Percentiles rank a stretch among this genome's conserved stretches.
These are phyloP conservation scores for Tetracentron sinense DNA, from an alignment of 164 flowering plant genomes.

Conservation along the genomic window DNA sequence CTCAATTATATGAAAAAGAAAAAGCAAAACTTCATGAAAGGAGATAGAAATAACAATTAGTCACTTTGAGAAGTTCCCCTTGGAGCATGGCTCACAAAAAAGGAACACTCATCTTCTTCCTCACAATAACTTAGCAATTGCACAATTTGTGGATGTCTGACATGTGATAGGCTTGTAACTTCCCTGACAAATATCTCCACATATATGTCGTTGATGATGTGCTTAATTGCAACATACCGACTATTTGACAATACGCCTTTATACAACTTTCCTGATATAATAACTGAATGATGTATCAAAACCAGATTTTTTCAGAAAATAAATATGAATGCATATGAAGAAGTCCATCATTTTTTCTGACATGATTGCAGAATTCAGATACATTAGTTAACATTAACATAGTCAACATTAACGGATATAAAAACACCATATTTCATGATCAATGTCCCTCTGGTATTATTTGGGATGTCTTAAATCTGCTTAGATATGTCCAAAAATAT, in stretches of 20 bases:
- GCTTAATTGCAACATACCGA: slow-evolving; percentile 58
- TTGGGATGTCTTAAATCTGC: too few relatives aligned
- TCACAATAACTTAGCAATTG: slow-evolving; percentile 54
- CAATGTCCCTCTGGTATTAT: neutral
- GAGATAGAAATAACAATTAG: slow-evolving; percentile 42
- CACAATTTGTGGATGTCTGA: slow-evolving; percentile 70
- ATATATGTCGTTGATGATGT: slow-evolving; percentile 51
- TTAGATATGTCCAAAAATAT: neutral
- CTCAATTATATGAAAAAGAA: neutral
- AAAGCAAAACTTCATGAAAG: neutral
- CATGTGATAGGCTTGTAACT: slow-evolving; percentile 60
- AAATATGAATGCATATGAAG: neutral
- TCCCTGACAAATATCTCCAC: slow-evolving; percentile 64
- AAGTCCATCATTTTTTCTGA: too few relatives aligned
- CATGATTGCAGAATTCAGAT: too few relatives aligned
- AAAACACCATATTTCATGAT: too few relatives aligned
- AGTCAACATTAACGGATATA: too few relatives aligned
- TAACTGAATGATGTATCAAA: neutral
- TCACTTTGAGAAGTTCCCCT: slow-evolving; percentile 73
- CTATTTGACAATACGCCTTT: slow-evolving; percentile 53
- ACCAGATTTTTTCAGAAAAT: neutral
- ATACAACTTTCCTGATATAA: slow-evolving; percentile 59
- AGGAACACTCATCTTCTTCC: slow-evolving; percentile 53
- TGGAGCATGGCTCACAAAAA: slow-evolving; percentile 58
- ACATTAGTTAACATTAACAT: too few relatives aligned